Percentiles rank a stretch among this genome's conserved stretches.
Evolutionary conservation across 2,329 filamentous ascomycete genomes (phyloP).

Genomic region (Corinectria fuckeliana): DNA sequence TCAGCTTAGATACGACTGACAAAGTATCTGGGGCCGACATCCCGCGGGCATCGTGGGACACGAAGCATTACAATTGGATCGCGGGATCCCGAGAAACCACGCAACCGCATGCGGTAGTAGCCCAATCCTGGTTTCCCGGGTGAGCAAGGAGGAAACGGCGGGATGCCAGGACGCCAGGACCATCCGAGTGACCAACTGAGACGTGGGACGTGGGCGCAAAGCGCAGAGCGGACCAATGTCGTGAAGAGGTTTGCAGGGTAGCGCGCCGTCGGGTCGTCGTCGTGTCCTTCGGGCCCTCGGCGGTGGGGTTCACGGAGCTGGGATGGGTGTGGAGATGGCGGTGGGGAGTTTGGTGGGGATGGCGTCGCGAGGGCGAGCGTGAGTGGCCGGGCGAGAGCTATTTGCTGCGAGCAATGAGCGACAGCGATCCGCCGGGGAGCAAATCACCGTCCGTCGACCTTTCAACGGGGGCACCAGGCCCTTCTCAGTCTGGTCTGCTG

Average conservation of each 20-base stretch:
- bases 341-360: conserved; percentile 17
- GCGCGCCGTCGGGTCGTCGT: conserved; percentile 39
- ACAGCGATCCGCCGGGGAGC: conserved; percentile 17
- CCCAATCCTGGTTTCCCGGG: neutral
- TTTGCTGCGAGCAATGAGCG: conserved; percentile 25
- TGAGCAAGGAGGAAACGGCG: neutral
- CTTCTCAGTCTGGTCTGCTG: conserved; percentile 10
- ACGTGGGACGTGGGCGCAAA: neutral
- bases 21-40: neutral
- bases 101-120: neutral
- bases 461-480: conserved; percentile 11
- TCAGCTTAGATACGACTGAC: conserved; percentile 6
- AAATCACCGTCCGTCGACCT: conserved; percentile 24
- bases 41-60: conserved; percentile 14
- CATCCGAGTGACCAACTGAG: conserved; percentile 31
- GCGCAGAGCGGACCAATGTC: conserved; percentile 25
- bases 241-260: conserved; percentile 21
- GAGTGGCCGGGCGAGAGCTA: conserved; percentile 17
- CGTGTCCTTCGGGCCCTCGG: conserved; percentile 37
- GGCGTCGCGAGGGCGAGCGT: conserved; percentile 18
- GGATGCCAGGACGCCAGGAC: conserved; percentile 11
- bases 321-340: conserved; percentile 27
- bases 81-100: conserved; percentile 7
- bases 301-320: conserved; percentile 30
- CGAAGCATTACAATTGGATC: conserved; percentile 6